Evolutionary conservation across 768 basidiomycete genomes (phyloP).

Genomic region (Zangia roseola): DNA sequence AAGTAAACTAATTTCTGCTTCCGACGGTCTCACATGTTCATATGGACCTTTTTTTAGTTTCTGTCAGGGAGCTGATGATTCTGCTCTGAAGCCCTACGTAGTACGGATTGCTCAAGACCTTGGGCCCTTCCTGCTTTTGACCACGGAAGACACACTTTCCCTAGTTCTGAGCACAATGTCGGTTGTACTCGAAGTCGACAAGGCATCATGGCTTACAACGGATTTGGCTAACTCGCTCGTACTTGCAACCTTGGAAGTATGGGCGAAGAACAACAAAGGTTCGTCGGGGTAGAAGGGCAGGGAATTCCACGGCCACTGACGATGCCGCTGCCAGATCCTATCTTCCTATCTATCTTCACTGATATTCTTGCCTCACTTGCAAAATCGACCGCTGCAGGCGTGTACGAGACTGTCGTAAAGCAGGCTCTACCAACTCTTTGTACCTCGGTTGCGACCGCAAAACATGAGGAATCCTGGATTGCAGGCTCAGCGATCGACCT

Average conservation of each 20-base stretch:
- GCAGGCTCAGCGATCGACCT: slow-evolving; percentile 83
- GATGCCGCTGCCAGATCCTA: slow-evolving; percentile 61
- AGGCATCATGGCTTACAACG: slow-evolving; percentile 67
- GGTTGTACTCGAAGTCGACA: slow-evolving; percentile 72
- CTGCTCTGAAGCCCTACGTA: slow-evolving; percentile 61
- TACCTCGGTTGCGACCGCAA: slow-evolving; percentile 56
- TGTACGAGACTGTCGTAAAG: slow-evolving; percentile 73
- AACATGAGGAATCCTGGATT: slow-evolving; percentile 67
- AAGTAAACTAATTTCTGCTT: slow-evolving; percentile 57
- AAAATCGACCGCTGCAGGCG: slow-evolving; percentile 50
- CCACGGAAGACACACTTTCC: slow-evolving; percentile 86
- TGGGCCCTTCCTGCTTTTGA: slow-evolving; percentile 74
- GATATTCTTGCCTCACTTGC: slow-evolving; percentile 78
- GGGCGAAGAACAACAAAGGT: slow-evolving; percentile 89
- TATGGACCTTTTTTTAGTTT: slow-evolving; percentile 47
- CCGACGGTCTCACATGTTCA: slow-evolving; percentile 1
- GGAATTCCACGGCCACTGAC: background rate
- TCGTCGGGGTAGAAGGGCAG: background rate
- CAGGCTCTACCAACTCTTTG: slow-evolving; percentile 73
- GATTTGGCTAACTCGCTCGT: slow-evolving; percentile 69
- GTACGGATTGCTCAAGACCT: slow-evolving; percentile 77
- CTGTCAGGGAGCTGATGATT: slow-evolving; percentile 58
- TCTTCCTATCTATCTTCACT: slow-evolving; percentile 80
- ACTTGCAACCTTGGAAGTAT: slow-evolving; percentile 69
- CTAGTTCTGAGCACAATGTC: slow-evolving; percentile 85